Base-by-base conservation (phyloP, 1,139 yeast genomes). In the Suhomyces choctaworum region DNA sequence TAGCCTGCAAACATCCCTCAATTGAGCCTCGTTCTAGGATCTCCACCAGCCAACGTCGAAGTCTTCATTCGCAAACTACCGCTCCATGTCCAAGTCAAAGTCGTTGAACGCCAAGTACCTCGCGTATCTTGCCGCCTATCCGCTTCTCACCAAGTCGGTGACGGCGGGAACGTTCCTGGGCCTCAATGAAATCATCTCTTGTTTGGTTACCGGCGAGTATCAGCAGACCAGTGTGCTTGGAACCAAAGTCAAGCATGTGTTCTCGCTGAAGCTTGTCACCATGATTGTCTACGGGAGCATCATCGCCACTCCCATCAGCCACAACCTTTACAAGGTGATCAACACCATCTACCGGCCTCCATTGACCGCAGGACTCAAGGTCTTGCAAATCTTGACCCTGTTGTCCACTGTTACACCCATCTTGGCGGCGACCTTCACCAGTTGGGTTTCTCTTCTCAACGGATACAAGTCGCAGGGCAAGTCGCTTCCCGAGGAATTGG, bases 241-340 rank as follows among this genome's bases (percentile, higher is more conserved):
- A 13, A 34, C 34, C 17, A 41, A 42, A 25, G 32, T 50, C 39
- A 64, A 62, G 17, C 77, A 73, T 44, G 62, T 70, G 5, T 45
- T 72, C 29, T 66, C 73, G 36, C 52, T 61, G 12, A 76, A 80
- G 47, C 74, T 81, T 35, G 64, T 78, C 20, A 70, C 76, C 41
- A 82, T 88, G 87, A 80, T 85, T 6, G 51, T 84, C 5, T 88
- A 82, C 56, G 95, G 95, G 0, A 70, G 80, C 31, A 58, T 75
- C 14, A 70, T 88, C 17, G 74, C 80, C 19, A 85, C 95, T 0
- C 96, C 96, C 5, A 63, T 85, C 28, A 71, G 86, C 16, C 96
- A 88, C 57, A 76, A 66, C 42, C 67, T 75, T 46, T 80, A 79
- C 48, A 65, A 59, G 7, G 45, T 68, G 8, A 60, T 78, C 34